These are phyloP conservation scores for Thalassiosira profunda DNA, from an alignment of 108 stramenopile species.

Conservation along the genomic window DNA sequence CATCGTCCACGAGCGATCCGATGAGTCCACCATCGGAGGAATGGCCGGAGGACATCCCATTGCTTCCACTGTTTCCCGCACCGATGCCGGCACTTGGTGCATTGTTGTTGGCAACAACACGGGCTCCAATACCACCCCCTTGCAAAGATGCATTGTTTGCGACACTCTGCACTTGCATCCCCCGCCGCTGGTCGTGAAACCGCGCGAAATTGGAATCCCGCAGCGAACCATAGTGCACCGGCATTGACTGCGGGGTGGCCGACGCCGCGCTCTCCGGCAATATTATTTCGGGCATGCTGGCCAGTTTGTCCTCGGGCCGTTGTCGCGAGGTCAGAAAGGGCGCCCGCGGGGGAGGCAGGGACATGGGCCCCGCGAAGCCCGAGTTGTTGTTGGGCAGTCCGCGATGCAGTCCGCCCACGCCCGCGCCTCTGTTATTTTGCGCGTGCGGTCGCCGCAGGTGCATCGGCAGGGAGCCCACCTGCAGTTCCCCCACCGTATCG, in stretches of 20 bases:
- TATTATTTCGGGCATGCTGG: constrained; percentile 38
- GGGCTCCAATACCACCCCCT: constrained; percentile 5
- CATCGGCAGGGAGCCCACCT: constrained; percentile 40
- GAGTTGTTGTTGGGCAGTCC: constrained; percentile 4
- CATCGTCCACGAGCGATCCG: too few relatives aligned
- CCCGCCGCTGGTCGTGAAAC: constrained; percentile 10
- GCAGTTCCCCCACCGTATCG: constrained; percentile 25
- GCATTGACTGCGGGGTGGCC: constrained; percentile 5
- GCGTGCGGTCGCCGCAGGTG: constrained; percentile 26
- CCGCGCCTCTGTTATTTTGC: background rate
- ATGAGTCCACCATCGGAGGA: too few relatives aligned
- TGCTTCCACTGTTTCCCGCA: too few relatives aligned
- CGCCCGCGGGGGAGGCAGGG: constrained; percentile 43
- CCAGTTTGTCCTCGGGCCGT: constrained; percentile 20
- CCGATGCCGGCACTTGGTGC: too few relatives aligned
- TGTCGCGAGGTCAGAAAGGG: constrained; percentile 33
- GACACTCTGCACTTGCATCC: constrained; percentile 40
- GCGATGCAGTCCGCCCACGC: background rate
- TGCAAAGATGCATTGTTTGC: background rate
- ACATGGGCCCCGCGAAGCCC: constrained; percentile 31
- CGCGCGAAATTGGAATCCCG: constrained; percentile 34
- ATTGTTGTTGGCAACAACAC: background rate
- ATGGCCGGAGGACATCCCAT: too few relatives aligned
- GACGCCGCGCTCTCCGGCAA: constrained; percentile 37
- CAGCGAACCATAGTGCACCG: constrained; percentile 34